These are phyloP conservation scores for Aspergillus funiculosus DNA, from an alignment of 495 filamentous ascomycete species.

Conservation along the genomic window DNA sequence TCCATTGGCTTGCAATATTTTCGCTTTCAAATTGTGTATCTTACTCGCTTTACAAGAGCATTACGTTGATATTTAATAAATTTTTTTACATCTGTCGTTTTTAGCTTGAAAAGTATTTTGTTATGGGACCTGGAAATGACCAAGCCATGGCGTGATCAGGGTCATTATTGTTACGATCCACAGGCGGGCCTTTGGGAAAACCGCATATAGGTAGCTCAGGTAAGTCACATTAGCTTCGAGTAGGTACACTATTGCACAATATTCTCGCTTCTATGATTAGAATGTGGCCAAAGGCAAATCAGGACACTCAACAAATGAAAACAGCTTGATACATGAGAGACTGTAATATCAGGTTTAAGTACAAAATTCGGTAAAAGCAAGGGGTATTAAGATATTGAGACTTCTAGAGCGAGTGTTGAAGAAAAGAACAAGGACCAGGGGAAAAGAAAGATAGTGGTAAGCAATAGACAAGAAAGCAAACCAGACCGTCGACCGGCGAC, in stretches of 20 bases:
- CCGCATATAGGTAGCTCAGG: neutral
- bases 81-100: neutral
- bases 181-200: neutral
- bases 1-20: neutral
- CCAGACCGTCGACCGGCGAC: slow-evolving; percentile 18
- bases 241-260: neutral
- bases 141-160: too few relatives aligned
- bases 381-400: slow-evolving; percentile 11
- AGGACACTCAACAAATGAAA: neutral
- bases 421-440: neutral
- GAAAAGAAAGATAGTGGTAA: slow-evolving; percentile 1
- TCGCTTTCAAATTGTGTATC: slow-evolving; percentile 9
- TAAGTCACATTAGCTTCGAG: neutral
- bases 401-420: slow-evolving; percentile 4
- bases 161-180: neutral
- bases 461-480: neutral
- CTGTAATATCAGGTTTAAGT: neutral
- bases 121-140: too few relatives aligned
- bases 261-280: neutral
- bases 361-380: neutral
- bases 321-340: neutral
- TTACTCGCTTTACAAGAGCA: slow-evolving; percentile 1
- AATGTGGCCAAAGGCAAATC: neutral
- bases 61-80: slow-evolving; percentile 2
- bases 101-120: too few relatives aligned